phyloP scores from a whole-genome alignment of 352 stramenopile species.

The Globisporangium paddicum region DNA sequence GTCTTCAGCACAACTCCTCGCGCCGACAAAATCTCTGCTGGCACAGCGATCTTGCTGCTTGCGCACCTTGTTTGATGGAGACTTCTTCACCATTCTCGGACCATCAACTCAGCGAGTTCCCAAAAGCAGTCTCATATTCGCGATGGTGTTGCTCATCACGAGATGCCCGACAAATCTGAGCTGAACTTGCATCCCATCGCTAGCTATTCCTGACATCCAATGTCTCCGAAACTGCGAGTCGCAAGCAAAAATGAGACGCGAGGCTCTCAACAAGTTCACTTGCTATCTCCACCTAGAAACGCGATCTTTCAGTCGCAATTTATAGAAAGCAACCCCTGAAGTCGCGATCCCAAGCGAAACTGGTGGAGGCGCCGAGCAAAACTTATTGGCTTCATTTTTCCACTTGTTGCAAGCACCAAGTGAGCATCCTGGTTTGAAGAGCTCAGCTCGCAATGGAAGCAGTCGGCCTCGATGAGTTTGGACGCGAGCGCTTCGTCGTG shows the following conservation, averaged over 20 bases:
- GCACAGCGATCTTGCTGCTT: neutral
- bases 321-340: slow-evolving; percentile 3
- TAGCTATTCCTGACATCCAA: neutral
- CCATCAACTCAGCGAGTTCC: too few relatives aligned
- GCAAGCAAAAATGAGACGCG: neutral
- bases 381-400: slow-evolving; percentile 6
- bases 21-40: neutral
- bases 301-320: slow-evolving; percentile 3
- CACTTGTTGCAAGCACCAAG: slow-evolving; percentile 1
- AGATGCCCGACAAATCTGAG: neutral
- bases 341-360: neutral
- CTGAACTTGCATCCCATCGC: slow-evolving; percentile 1
- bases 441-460: slow-evolving; percentile 17
- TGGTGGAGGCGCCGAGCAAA: neutral
- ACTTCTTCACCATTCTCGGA: neutral
- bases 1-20: neutral
- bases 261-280: too few relatives aligned
- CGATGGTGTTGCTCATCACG: neutral
- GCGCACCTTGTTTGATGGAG: neutral
- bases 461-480: slow-evolving; percentile 36
- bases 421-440: neutral
- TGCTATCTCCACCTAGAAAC: neutral
- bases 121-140: too few relatives aligned
- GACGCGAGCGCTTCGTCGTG: slow-evolving; percentile 41
- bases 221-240: neutral